Evolutionary conservation across 306 rosid species (phyloP), one percentile per base, ranked within the genome.

Genomic region (Ziziphus jujuba): DNA sequence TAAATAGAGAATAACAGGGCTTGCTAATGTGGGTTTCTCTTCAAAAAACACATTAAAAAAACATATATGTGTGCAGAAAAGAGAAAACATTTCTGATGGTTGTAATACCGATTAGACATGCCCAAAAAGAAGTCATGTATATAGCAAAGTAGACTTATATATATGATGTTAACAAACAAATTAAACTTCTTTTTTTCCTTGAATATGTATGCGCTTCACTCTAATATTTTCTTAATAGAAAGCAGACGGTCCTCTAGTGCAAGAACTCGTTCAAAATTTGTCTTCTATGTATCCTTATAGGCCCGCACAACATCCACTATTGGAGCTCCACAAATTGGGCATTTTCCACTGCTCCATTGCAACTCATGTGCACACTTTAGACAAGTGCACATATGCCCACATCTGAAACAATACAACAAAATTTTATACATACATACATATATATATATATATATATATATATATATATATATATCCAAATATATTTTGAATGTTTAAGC

Each of bases 311-410:
- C 98, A 75, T 89, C 96, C 59, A 74, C 71, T 19, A 89, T 80
- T 1, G 79, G 82, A 61, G 91, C 84, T 43, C 71, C 53, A 58
- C 98, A 91, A 13, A 84, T 74, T 13, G 98, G 98, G 53, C 98
- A 91, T 50, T 83, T 89, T 47, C 84, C 87, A 0, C 74, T 79
- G 19, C 79, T 84, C 90, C 95, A 82, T 79, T 89, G 98, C 84
- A 91, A 68, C 76, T 91, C 96, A 65, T 82, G 84, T 16, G 87
- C 98, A 63, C 98, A 91, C 54, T 87, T 87, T 63, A 83, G 48
- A 55, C 98, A 91, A 20, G 89, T 81, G 70, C 98, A 89, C 92
- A 91, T 91, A 73, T 91, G 98, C 12, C 98, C 98, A 52, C 98
- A 91, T 75, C 87, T 82, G 56, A 17, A 56, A 59, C 23, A 44